Percentiles rank a stretch among this genome's conserved stretches.
These are phyloP conservation scores for Pecoramyces ruminantium DNA, from an alignment of 192 early-diverging fungal genomes.

Conservation along the genomic window DNA sequence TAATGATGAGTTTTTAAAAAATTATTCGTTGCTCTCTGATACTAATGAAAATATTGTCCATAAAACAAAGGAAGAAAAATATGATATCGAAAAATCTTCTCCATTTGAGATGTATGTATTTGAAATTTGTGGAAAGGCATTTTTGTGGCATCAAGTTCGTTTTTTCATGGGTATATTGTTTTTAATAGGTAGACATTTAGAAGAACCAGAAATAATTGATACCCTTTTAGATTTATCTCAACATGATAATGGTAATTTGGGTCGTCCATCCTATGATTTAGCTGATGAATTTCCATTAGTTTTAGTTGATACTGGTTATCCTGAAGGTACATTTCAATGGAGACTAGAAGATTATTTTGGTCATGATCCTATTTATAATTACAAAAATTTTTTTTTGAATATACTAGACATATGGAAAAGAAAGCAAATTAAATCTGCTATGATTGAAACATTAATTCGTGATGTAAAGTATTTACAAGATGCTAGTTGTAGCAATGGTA, in stretches of 20 bases:
- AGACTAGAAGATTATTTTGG: background rate
- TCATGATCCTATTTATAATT: background rate
- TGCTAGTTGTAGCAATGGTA: background rate
- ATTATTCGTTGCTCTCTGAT: background rate
- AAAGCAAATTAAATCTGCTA: background rate
- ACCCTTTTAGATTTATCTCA: slow-evolving; percentile 46
- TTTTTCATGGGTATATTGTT: slow-evolving; percentile 88
- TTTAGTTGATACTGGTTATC: slow-evolving; percentile 69
- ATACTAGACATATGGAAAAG: background rate
- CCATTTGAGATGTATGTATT: slow-evolving; percentile 40
- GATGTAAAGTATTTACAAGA: background rate
- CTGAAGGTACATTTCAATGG: slow-evolving; percentile 6
- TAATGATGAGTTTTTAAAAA: slow-evolving; percentile 10
- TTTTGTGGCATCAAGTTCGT: slow-evolving; percentile 95
- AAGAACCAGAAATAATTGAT: slow-evolving; percentile 50
- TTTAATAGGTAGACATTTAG: slow-evolving; percentile 62
- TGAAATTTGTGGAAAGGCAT: slow-evolving; percentile 55
- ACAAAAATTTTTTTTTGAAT: background rate
- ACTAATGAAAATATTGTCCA: background rate
- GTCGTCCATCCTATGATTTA: slow-evolving; percentile 83
- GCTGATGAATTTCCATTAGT: slow-evolving; percentile 79
- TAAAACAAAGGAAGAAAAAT: slow-evolving; percentile 2
- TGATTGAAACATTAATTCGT: background rate
- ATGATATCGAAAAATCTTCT: slow-evolving; percentile 27
- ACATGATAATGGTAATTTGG: slow-evolving; percentile 15